A percentile compares a stretch with the other conserved stretches of the same genome.
phyloP scores from a whole-genome alignment of 345 rosid species.

The Triadica sebifera region DNA sequence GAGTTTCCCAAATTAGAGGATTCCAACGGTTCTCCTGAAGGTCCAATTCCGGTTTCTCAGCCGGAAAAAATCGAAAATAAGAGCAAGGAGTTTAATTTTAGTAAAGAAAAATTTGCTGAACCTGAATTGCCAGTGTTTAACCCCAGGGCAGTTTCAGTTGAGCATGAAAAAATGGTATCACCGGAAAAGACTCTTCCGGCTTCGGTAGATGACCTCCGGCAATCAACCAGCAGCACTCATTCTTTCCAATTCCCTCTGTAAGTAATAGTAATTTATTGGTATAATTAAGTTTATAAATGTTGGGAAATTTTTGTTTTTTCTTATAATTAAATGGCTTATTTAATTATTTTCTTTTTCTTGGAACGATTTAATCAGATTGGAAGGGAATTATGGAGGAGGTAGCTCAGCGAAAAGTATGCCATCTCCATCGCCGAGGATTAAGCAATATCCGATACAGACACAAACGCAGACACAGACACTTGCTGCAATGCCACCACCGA shows the following conservation, averaged over 20 bases:
- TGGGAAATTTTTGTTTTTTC: background rate
- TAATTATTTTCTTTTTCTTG: too few species aligned
- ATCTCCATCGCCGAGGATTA: background rate
- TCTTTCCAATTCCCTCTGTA: conserved; percentile 81
- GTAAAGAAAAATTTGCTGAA: background rate
- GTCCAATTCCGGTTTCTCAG: conserved; percentile 33
- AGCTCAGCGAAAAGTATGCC: conserved; percentile 5
- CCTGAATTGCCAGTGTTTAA: background rate
- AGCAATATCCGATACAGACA: conserved; percentile 15
- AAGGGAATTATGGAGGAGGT: conserved; percentile 23
- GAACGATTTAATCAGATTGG: conserved; percentile 31
- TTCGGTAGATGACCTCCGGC: conserved; percentile 16
- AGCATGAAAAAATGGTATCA: conserved; percentile 4
- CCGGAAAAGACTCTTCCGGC: conserved; percentile 21
- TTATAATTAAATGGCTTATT: too few species aligned
- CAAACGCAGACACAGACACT: too few species aligned
- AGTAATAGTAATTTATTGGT: conserved; percentile 17
- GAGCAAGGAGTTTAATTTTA: background rate
- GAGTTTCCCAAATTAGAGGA: conserved; percentile 64
- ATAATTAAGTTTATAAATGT: background rate
- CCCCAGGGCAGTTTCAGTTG: background rate
- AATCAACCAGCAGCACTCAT: conserved; percentile 40
- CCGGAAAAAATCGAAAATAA: conserved; percentile 21
- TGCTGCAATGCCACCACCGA: conserved; percentile 8
- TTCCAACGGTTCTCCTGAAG: conserved; percentile 15